Evolutionary conservation across 495 filamentous ascomycete genomes (phyloP).

Genomic region (Paragyromitra xinjiangensis): DNA sequence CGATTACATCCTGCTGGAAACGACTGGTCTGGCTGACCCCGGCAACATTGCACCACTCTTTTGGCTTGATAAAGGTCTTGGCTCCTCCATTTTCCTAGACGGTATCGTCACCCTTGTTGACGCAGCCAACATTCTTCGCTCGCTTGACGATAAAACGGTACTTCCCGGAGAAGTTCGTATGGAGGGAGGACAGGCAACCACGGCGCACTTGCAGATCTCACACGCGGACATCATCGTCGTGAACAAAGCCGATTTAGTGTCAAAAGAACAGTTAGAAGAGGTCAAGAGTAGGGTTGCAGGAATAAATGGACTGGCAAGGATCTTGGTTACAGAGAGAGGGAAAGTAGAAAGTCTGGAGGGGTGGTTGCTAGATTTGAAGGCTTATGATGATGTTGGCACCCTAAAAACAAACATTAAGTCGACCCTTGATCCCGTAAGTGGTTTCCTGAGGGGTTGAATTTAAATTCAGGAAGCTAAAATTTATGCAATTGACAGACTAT

Average conservation of each 20-base stretch:
- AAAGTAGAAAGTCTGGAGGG: conserved; percentile 81
- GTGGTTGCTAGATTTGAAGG: conserved; percentile 86
- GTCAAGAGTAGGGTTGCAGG: conserved; percentile 74
- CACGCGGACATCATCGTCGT: conserved; percentile 96
- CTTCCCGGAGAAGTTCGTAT: conserved; percentile 65
- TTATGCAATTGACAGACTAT: conserved; percentile 70
- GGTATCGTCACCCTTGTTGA: conserved; percentile 96
- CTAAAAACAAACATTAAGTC: conserved; percentile 76
- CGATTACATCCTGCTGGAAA: conserved; percentile 98
- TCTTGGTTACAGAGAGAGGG: conserved; percentile 81
- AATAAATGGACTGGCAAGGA: conserved; percentile 89
- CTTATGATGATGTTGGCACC: conserved; percentile 81
- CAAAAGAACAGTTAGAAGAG: conserved; percentile 68
- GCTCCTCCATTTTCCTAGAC: conserved; percentile 92
- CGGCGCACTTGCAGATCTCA: conserved; percentile 93
- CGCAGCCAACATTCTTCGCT: conserved; percentile 85
- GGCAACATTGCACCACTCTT: conserved; percentile 96
- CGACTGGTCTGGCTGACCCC: conserved; percentile 92
- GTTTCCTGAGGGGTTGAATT: conserved; percentile 16
- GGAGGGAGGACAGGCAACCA: conserved; percentile 75
- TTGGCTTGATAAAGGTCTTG: conserved; percentile 95
- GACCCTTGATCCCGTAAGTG: conserved; percentile 79
- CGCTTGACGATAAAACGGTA: conserved; percentile 77
- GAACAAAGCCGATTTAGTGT: conserved; percentile 94
- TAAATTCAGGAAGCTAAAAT: conserved; percentile 1